Percentiles rank a stretch among this genome's conserved stretches.
Conservation (phyloP, 2,329 filamentous ascomycete species). For the Zymoseptoria crescenta region DNA sequence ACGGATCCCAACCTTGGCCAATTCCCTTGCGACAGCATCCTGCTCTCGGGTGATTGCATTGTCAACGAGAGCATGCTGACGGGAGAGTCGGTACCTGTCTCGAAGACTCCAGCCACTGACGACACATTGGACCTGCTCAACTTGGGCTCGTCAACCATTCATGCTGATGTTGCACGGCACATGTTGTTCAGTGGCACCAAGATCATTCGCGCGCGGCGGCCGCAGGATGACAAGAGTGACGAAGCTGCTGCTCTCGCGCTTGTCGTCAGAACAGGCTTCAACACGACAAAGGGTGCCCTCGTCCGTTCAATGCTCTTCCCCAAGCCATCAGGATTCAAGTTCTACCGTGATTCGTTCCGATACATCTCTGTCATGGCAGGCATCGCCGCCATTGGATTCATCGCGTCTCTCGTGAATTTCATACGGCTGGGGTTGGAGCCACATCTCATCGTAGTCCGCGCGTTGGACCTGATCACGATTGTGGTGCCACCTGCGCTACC, state of each 20-base stretch:
- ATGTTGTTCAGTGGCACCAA: constrained; percentile 94
- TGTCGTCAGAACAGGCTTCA: constrained; percentile 90
- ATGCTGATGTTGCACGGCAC: constrained; percentile 74
- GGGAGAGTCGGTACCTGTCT: constrained; percentile 91
- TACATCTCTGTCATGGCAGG: constrained; percentile 95
- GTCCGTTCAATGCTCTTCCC: constrained; percentile 98
- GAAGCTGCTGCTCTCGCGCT: constrained; percentile 88
- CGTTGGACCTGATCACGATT: constrained; percentile 92
- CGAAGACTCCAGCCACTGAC: constrained; percentile 77
- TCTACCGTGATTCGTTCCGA: constrained; percentile 93
- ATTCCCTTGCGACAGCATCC: constrained; percentile 83
- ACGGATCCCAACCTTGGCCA: constrained; percentile 84
- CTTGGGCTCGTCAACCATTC: constrained; percentile 70
- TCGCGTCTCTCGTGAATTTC: constrained; percentile 90
- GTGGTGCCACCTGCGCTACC: constrained; percentile 92
- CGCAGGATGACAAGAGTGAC: constrained; percentile 75
- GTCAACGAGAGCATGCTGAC: constrained; percentile 99
- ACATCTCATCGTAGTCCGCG: constrained; percentile 86
- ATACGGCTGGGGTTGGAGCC: constrained; percentile 72
- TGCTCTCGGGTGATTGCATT: constrained; percentile 91
- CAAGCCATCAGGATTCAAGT: constrained; percentile 96
- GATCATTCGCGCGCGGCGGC: constrained; percentile 80
- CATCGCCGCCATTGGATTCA: constrained; percentile 78
- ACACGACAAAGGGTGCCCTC: constrained; percentile 91
- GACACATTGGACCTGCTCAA: constrained; percentile 70